phyloP scores from a whole-genome alignment of 495 filamentous ascomycete genomes.

The Hypoxylon perforatum region DNA sequence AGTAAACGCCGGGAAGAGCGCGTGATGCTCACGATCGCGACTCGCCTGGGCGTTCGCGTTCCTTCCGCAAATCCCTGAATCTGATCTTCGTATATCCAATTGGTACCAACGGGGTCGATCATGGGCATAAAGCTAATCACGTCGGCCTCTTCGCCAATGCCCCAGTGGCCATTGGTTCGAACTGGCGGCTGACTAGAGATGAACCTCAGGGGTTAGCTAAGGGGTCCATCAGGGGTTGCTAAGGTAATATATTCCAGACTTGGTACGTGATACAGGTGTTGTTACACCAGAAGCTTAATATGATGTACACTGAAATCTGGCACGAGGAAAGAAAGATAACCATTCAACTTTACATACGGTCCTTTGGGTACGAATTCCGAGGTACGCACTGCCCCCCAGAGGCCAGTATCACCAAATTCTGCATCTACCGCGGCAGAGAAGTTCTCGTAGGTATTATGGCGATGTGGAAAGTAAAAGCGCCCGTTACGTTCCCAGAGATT shows the following conservation, averaged over 20 bases:
- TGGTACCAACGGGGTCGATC: conserved; percentile 78
- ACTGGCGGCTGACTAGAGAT: no score
- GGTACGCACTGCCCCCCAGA: conserved; percentile 78
- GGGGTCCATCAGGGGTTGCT: no score
- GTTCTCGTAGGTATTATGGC: conserved; percentile 76
- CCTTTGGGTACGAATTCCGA: conserved; percentile 57
- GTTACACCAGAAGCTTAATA: no score
- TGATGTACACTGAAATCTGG: no score
- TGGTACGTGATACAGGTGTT: no score
- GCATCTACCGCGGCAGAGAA: conserved; percentile 81
- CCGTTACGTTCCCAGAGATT: conserved; percentile 82
- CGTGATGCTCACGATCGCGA: conserved; percentile 77
- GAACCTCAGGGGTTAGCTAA: no score
- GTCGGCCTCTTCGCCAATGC: conserved; percentile 81
- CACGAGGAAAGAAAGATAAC: no score
- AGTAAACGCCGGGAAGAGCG: conserved; percentile 77
- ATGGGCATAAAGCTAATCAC: conserved; percentile 84
- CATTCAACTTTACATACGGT: conserved; percentile 54
- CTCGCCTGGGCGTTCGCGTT: conserved; percentile 71
- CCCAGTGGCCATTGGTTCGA: conserved; percentile 75
- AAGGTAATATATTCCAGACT: no score
- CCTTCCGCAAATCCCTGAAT: conserved; percentile 74
- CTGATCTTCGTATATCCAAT: conserved; percentile 79
- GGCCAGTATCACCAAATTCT: conserved; percentile 74
- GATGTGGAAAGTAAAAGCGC: conserved; percentile 80